Percentiles rank a stretch among this genome's conserved stretches.
Conservation (phyloP, 805 yeast genomes). For the Yarrowia hollandica region DNA sequence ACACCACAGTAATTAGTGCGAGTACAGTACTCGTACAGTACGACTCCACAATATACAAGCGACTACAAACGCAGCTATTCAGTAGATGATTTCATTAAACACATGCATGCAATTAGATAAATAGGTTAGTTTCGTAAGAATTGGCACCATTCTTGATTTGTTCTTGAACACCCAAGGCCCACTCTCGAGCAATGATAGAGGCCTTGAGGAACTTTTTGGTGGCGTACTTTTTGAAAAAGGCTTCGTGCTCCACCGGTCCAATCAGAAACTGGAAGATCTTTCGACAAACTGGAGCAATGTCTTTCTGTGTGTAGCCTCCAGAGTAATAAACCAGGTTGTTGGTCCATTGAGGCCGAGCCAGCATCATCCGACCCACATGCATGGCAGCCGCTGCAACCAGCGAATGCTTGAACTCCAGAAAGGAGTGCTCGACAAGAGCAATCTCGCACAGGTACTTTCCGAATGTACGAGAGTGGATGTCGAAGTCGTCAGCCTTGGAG, state of each 20-base stretch:
- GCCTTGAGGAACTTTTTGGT: constrained; percentile 80
- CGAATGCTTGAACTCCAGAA: constrained; percentile 73
- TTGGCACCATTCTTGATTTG: constrained; percentile 23
- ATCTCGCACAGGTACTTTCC: constrained; percentile 84
- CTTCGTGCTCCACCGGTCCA: constrained; percentile 84
- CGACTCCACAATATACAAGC: background rate
- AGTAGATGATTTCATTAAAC: constrained; percentile 25
- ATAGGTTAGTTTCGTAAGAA: constrained; percentile 28
- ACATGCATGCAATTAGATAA: constrained; percentile 29
- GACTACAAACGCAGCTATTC: too few relatives aligned
- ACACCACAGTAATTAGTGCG: too few relatives aligned
- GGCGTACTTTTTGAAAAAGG: constrained; percentile 90
- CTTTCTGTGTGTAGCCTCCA: constrained; percentile 80
- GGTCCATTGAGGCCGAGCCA: constrained; percentile 72
- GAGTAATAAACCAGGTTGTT: constrained; percentile 86
- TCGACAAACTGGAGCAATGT: constrained; percentile 68
- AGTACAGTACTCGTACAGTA: background rate
- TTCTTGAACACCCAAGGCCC: constrained; percentile 36
- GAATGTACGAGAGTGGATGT: constrained; percentile 75
- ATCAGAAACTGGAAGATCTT: constrained; percentile 71
- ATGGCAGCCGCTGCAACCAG: constrained; percentile 83
- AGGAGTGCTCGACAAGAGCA: constrained; percentile 70
- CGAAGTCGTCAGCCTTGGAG: constrained; percentile 88
- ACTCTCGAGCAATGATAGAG: constrained; percentile 41
- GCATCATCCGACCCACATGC: constrained; percentile 74